Evolutionary conservation across 257 asterid genomes (phyloP), one percentile per base, ranked within the genome.

Genomic region (Sherardia arvensis): DNA sequence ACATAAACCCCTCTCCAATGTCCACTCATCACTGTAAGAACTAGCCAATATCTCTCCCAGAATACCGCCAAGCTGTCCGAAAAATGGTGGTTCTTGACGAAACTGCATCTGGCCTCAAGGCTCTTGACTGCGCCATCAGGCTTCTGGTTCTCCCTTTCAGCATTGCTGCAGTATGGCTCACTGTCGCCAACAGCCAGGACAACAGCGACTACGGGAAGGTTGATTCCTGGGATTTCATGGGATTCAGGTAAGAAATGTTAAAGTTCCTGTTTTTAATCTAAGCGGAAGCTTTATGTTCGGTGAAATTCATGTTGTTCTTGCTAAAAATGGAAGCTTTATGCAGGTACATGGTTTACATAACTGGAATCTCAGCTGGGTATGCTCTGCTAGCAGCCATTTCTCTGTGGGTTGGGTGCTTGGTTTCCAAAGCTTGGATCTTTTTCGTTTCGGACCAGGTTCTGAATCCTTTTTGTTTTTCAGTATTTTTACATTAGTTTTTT

Each of bases 401-500:
- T 61, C 83, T 89, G 69, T 84, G 83, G 70, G 60, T 87, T 73
- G 76, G 68, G 66, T 73, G 80, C 66, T 43, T 85, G 34, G 81
- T 74, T 20, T 65, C 86, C 27, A 85, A 84, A 86, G 77, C 85
- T 23, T 92, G 97, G 91, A 29, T 92, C 47, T 85, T 86, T 87
- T 92, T 88, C 67, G 65, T 85, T 36, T 82, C 91, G 61, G 98
- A 92, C 55, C 98, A 92, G 98, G 98, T 88, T 10, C 25, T 43
- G 6, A 21, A 23, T 58, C 66, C 47, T 38, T 10, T 4, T 49
- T 67, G 45, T 4, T 23, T 64, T 23, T 49, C 14, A 29, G 30
- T 29, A 48, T 59, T n/a, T n/a, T n/a, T 6, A 9, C 27, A 11
- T 20, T 28, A 7, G 15, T 30, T 48, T 17, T 10, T 53, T 53